Percentiles rank a stretch among this genome's conserved stretches.
Conservation (phyloP, 1,284 basidiomycete genomes). For the Gastroboletus turbinatus region DNA sequence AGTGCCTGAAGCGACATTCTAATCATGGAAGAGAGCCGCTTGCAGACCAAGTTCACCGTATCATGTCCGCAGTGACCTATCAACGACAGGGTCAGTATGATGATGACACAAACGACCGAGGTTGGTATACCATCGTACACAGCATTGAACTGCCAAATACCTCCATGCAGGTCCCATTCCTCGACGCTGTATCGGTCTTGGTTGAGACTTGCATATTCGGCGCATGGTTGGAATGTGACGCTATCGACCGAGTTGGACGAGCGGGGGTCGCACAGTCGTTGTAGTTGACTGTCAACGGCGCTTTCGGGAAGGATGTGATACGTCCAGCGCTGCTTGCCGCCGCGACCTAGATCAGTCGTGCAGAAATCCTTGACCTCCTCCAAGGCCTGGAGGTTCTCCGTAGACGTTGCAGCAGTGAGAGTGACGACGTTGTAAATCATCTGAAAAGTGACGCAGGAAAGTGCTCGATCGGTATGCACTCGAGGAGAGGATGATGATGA, state of each 20-base stretch:
- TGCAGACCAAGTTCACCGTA: conserved; percentile 52
- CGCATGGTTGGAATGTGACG: conserved; percentile 61
- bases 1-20: conserved; percentile 41
- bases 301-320: conserved; percentile 53
- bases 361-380: conserved; percentile 52
- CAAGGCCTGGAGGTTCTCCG: conserved; percentile 49
- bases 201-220: conserved; percentile 43
- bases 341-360: conserved; percentile 57
- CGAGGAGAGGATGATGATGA: conserved; percentile 11
- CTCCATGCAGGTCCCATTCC: conserved; percentile 53
- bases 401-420: conserved; percentile 44
- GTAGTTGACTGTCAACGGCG: conserved; percentile 47
- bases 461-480: conserved; percentile 3
- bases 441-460: conserved; percentile 7
- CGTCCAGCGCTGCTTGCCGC: conserved; percentile 52
- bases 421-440: conserved; percentile 40
- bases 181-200: conserved; percentile 58
- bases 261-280: conserved; percentile 37
- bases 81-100: conserved; percentile 11
- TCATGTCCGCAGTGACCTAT: conserved; percentile 62
- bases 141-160: conserved; percentile 58
- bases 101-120: background rate
- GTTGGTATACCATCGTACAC: conserved; percentile 55
- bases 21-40: conserved; percentile 47
- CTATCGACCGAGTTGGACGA: conserved; percentile 44